These are phyloP conservation scores for Myrica gale DNA, from an alignment of 306 rosid genomes.

Conservation along the genomic window DNA sequence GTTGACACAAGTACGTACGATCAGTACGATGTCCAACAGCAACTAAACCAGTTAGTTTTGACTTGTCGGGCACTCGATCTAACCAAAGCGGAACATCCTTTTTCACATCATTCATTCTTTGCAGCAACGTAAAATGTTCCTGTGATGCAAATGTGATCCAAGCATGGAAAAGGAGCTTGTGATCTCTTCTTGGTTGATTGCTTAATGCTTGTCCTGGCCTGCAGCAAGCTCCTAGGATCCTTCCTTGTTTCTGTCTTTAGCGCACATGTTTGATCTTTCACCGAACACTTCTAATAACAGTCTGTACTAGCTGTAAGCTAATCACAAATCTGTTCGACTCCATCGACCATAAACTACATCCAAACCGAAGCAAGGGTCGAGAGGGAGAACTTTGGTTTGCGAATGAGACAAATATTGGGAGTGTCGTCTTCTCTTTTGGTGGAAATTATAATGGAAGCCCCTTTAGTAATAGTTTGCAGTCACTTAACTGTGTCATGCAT, in stretches of 20 bases:
- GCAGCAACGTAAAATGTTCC: not conserved
- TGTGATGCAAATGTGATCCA: not conserved
- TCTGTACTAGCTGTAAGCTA: too few species aligned
- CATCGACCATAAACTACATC: not conserved
- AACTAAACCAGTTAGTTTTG: not conserved
- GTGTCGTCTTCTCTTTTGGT: not conserved
- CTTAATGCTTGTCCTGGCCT: not conserved
- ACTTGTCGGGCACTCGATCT: not conserved
- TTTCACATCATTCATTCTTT: not conserved
- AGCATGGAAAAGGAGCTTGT: not conserved
- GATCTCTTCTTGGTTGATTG: too few species aligned
- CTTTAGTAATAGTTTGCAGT: not conserved
- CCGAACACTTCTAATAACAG: not conserved
- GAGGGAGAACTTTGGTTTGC: not conserved
- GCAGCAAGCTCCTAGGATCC: constrained; percentile 13
- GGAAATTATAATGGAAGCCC: not conserved
- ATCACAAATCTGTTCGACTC: not conserved
- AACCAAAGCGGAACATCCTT: constrained; percentile 12
- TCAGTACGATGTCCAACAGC: too few species aligned
- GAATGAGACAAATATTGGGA: not conserved
- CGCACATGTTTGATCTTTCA: not conserved
- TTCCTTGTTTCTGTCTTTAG: constrained; percentile 14
- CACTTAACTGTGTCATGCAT: not conserved
- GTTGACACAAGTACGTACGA: too few species aligned
- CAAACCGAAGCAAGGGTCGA: too few species aligned